These are phyloP conservation scores for Blastomyces silverae DNA, from an alignment of 2,329 filamentous ascomycete genomes.

Conservation along the genomic window DNA sequence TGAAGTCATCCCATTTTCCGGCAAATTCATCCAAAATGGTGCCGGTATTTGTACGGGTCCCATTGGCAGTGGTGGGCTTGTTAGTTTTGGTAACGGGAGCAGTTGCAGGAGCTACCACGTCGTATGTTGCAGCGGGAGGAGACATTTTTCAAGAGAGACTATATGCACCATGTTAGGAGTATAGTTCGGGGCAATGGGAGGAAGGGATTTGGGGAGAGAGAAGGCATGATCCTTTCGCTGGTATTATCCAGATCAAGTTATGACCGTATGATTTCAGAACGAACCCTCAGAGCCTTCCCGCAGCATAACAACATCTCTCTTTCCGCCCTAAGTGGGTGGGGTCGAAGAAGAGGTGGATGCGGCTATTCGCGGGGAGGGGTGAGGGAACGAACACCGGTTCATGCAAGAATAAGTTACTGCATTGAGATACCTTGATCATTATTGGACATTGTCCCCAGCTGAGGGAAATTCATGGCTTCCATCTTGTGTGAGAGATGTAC, in stretches of 20 bases:
- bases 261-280: constrained; percentile 73
- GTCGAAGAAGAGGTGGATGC: constrained; percentile 24
- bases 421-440: constrained; percentile 46
- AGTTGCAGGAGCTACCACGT: constrained; percentile 41
- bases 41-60: constrained; percentile 40
- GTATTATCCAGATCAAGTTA: constrained; percentile 99
- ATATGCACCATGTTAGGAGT: constrained; percentile 24
- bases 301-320: constrained; percentile 12
- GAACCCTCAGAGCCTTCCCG: constrained; percentile 26
- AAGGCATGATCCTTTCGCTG: constrained; percentile 99
- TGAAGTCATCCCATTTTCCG: constrained; percentile 73
- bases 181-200: constrained; percentile 35
- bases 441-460: constrained; percentile 34
- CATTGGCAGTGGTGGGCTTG: constrained; percentile 30
- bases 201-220: constrained; percentile 39
- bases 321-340: not conserved
- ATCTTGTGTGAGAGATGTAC: constrained; percentile 26
- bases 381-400: constrained; percentile 57
- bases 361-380: constrained; percentile 24
- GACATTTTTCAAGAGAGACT: constrained; percentile 55
- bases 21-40: constrained; percentile 59
- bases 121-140: constrained; percentile 64
- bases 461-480: constrained; percentile 38
- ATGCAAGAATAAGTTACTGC: constrained; percentile 47
- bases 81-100: constrained; percentile 37